phyloP scores from a whole-genome alignment of 768 basidiomycete species.

The Hysterangium stoloniferum region DNA sequence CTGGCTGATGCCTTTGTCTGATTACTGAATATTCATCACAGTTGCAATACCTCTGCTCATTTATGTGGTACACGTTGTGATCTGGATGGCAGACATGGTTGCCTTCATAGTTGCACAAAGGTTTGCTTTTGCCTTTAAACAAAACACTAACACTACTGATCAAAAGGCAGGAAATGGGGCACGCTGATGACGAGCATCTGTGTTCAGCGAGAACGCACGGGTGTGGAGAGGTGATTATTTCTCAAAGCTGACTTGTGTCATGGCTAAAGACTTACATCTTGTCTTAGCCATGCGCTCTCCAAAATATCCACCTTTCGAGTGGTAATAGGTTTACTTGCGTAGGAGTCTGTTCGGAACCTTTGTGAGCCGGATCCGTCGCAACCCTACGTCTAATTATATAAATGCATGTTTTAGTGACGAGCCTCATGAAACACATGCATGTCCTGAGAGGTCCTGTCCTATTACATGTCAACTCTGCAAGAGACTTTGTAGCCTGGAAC shows the following conservation, averaged over 20 bases:
- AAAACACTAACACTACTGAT: not conserved
- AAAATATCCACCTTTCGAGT: not conserved
- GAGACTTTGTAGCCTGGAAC: slow-evolving; percentile 41
- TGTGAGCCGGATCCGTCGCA: slow-evolving; percentile 17
- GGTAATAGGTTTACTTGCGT: not conserved
- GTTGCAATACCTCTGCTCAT: slow-evolving; percentile 44
- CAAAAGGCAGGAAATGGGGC: slow-evolving; percentile 34
- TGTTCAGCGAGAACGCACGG: slow-evolving; percentile 47
- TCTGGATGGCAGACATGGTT: slow-evolving; percentile 40
- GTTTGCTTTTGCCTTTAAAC: slow-evolving; percentile 22
- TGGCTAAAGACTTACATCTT: not conserved
- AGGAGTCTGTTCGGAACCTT: not conserved
- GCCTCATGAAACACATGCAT: slow-evolving; percentile 39
- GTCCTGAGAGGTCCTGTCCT: slow-evolving; percentile 47
- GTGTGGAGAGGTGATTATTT: slow-evolving; percentile 40
- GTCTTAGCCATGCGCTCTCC: not conserved
- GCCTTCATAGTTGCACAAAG: slow-evolving; percentile 44
- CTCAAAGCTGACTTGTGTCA: too few relatives aligned
- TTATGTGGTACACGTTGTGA: slow-evolving; percentile 47
- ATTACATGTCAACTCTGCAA: slow-evolving; percentile 47
- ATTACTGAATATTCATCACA: too few relatives aligned
- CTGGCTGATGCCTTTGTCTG: not conserved
- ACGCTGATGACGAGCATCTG: slow-evolving; percentile 40
- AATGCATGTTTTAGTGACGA: slow-evolving; percentile 42
- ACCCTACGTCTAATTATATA: slow-evolving; percentile 35